These are phyloP conservation scores for Carnegiea gigantea DNA, from an alignment of 179 eudicot genomes.

Conservation along the genomic window DNA sequence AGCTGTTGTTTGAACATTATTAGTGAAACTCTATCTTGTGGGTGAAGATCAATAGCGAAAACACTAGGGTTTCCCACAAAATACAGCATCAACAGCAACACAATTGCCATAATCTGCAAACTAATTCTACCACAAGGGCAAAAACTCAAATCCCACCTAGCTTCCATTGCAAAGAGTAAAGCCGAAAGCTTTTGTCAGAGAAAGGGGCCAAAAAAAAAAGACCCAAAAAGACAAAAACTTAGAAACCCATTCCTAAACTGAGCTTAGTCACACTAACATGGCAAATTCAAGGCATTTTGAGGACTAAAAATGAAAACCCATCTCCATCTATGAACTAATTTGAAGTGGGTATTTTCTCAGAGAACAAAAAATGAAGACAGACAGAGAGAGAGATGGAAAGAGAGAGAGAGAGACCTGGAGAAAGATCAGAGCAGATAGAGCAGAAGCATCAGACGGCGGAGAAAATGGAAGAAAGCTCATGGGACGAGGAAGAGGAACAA, in stretches of 20 bases:
- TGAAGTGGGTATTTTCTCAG: background rate
- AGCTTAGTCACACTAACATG: background rate
- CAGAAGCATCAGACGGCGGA: slow-evolving; percentile 4
- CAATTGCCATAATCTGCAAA: slow-evolving; percentile 28
- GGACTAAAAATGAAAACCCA: slow-evolving; percentile 24
- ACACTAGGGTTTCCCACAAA: slow-evolving; percentile 35
- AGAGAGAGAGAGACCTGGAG: slow-evolving; percentile 27
- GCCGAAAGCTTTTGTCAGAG: slow-evolving; percentile 18
- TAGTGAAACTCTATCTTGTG: slow-evolving; percentile 57
- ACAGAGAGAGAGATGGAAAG: background rate
- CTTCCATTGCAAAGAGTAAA: slow-evolving; percentile 35
- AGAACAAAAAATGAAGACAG: background rate
- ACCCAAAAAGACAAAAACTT: background rate
- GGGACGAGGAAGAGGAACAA: slow-evolving; percentile 26
- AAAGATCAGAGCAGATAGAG: background rate
- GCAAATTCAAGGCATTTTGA: slow-evolving; percentile 27
- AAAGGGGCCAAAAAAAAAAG: background rate
- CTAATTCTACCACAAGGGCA: slow-evolving; percentile 21
- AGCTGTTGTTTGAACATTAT: slow-evolving; percentile 52
- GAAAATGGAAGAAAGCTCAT: slow-evolving; percentile 11
- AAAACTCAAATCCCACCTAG: slow-evolving; percentile 32
- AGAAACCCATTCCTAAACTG: slow-evolving; percentile 18
- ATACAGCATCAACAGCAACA: slow-evolving; percentile 19
- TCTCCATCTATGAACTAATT: background rate
- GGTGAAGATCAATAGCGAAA: slow-evolving; percentile 40